Evolutionary conservation across 306 rosid species (phyloP), one percentile per base, ranked within the genome.

Genomic region (Prunus padus): DNA sequence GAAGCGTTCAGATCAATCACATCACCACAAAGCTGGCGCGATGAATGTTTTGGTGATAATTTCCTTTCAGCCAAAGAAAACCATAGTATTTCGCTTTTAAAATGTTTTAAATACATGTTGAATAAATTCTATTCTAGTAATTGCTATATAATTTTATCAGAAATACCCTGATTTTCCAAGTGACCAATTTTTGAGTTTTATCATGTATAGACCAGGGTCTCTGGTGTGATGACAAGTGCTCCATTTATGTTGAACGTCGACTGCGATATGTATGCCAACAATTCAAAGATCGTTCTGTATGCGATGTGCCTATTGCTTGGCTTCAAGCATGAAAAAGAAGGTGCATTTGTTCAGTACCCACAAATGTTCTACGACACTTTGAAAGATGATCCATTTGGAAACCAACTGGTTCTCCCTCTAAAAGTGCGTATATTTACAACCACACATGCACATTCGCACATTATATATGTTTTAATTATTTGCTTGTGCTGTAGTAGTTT

Each of bases 1-100:
- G 81, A 92, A 92, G 84, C 78, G 49, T 14, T 92, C 84, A 13
- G 69, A 79, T 23, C 75, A 67, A 40, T 72, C 87, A 50, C 97
- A 92, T 75, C 86, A 87, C 62, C 87, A 77, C 76, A 92, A 92
- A 83, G 96, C 96, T 0, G 97, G 97, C 8, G 92, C 96, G 47
- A 90, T 88, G 93, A 92, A 92, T 45, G 87, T 28, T 50, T 72
- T 88, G 75, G 92, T 92, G 77, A 82, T 49, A 81, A 28, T 23
- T 50, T 14, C 33, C 1, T 18, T 20, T 11, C 28, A 14, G n/a
- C 13, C 65, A 40, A n/a, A 7, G 42, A 31, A 42, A 57, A 20
- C 10, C 11, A 33, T 8, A n/a, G 25, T 23, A n/a, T n/a, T 23
- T n/a, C 26, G n/a, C 61, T 9, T 20, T 20, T 55, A 3, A 8